A percentile compares a stretch with the other conserved stretches of the same genome.
Evolutionary conservation across 495 filamentous ascomycete species (phyloP).

Genomic region (Trichoderma erinaceum): DNA sequence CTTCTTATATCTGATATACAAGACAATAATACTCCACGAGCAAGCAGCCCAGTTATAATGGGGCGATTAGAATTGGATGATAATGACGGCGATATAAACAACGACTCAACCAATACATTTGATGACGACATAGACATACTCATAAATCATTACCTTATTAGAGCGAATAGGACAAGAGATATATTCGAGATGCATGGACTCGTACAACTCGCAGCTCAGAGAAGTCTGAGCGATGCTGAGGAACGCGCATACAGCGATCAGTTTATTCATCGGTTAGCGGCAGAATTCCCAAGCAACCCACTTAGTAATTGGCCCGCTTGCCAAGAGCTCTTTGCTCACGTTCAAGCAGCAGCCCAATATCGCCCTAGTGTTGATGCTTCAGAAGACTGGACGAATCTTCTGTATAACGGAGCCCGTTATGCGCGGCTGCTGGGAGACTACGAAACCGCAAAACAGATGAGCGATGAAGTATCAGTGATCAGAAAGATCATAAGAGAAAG

Average conservation of each 20-base stretch:
- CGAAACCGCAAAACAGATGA: slow-evolving; percentile 26
- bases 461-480: slow-evolving; percentile 23
- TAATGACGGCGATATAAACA: slow-evolving; percentile 34
- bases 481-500: slow-evolving; percentile 24
- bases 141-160: slow-evolving; percentile 31
- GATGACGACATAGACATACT: neutral
- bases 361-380: slow-evolving; percentile 14
- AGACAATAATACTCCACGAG: neutral
- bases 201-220: slow-evolving; percentile 40
- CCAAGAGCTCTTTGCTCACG: slow-evolving; percentile 34
- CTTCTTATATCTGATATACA: slow-evolving; percentile 26
- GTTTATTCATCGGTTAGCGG: slow-evolving; percentile 28
- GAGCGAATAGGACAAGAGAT: slow-evolving; percentile 23
- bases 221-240: slow-evolving; percentile 30
- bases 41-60: slow-evolving; percentile 23
- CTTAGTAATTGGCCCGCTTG: slow-evolving; percentile 34
- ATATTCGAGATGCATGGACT: slow-evolving; percentile 38
- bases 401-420: slow-evolving; percentile 10
- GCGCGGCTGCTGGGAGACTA: slow-evolving; percentile 25
- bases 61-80: slow-evolving; percentile 11
- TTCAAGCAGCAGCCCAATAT: slow-evolving; percentile 24
- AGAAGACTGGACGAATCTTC: slow-evolving; percentile 19
- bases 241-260: slow-evolving; percentile 27
- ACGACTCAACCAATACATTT: neutral
- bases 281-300: slow-evolving; percentile 29